These are phyloP conservation scores for Cornus florida DNA, from an alignment of 148 eudicot genomes.

Conservation along the genomic window DNA sequence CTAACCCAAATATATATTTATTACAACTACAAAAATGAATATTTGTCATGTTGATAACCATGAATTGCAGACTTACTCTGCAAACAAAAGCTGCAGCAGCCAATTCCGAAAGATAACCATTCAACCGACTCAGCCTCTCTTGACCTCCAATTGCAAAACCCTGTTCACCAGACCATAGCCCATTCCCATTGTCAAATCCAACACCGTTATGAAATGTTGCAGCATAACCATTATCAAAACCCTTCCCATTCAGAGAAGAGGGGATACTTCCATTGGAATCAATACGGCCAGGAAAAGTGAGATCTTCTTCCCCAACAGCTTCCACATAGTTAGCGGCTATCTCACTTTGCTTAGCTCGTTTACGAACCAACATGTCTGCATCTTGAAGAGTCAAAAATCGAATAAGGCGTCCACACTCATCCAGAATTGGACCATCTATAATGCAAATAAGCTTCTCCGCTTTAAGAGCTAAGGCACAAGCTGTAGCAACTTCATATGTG, in stretches of 20 bases:
- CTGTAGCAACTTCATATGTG: conserved; percentile 96
- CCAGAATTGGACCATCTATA: conserved; percentile 89
- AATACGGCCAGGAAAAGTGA: conserved; percentile 32
- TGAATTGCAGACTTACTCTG: conserved; percentile 57
- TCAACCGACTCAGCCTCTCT: conserved; percentile 74
- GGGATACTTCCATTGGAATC: conserved; percentile 40
- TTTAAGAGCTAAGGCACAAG: conserved; percentile 91
- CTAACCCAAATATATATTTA: no score
- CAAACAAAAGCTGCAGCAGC: conserved; percentile 99
- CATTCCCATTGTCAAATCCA: conserved; percentile 89
- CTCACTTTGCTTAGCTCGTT: conserved; percentile 92
- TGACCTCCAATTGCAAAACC: conserved; percentile 98
- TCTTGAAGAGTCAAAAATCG: conserved; percentile 84
- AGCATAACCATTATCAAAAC: conserved; percentile 25
- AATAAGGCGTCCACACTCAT: conserved; percentile 79
- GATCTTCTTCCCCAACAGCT: conserved; percentile 75
- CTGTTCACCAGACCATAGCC: conserved; percentile 78
- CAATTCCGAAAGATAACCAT: conserved; percentile 90
- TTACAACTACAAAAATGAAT: background rate
- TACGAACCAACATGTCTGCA: conserved; percentile 83
- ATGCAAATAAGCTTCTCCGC: conserved; percentile 96
- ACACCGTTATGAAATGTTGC: conserved; percentile 90
- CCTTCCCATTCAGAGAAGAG: conserved; percentile 40
- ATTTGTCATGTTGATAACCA: background rate
- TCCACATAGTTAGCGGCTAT: conserved; percentile 93